Base-by-base conservation (phyloP, 2,329 filamentous ascomycete species). In the Macrophomina tecta region DNA sequence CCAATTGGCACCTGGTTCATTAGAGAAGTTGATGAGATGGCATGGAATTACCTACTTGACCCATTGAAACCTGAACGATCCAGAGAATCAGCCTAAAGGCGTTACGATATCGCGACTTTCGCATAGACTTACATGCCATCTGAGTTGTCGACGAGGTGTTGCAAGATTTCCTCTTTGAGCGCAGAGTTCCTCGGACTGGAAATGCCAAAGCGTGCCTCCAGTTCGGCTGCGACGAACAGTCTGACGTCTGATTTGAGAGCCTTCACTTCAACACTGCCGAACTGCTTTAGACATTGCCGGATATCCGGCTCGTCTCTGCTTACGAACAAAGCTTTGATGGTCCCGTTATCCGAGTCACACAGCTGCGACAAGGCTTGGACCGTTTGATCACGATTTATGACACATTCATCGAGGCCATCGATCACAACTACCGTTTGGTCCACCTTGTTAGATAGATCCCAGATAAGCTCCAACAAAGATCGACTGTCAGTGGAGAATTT, bases 51-150 rank as follows among this genome's bases (percentile, higher is more conserved):
- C 53, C 11, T 56, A 56, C 53, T 56, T 56, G 8, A 61, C 56
- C 56, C 56, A 61, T 23, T 61, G 56, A 23, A 61, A 61, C 56
- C 56, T 61, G 12, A 8, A n/a, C 32, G 8, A 8, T 30, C 30
- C 18, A 23, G 23, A 3, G 12, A 30, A 2, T 34, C 11, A 53
- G 28, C 9, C 23, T 3, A 34, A 8, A 11, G 4, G 8, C 2
- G 11, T 23, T 40, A 8, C 7, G 14, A 40, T 40, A 23, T 23
- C 23, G 23, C 3, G 38, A 40, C 38, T 14, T 14, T 42, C 14
- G 34, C 8, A 28, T 55, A 7, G 11, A 55, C 56, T 61, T 61
- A 62, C 58, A 62, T 62, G 30, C 58, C 58, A 38, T 48, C 58
- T 18, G 58, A 62, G 6, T 38, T 34, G 4, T 62, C 58, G 1